Evolutionary conservation across 2,329 filamentous ascomycete species (phyloP), one percentile per base, ranked within the genome.

Genomic region (Botryotinia narcissicola): DNA sequence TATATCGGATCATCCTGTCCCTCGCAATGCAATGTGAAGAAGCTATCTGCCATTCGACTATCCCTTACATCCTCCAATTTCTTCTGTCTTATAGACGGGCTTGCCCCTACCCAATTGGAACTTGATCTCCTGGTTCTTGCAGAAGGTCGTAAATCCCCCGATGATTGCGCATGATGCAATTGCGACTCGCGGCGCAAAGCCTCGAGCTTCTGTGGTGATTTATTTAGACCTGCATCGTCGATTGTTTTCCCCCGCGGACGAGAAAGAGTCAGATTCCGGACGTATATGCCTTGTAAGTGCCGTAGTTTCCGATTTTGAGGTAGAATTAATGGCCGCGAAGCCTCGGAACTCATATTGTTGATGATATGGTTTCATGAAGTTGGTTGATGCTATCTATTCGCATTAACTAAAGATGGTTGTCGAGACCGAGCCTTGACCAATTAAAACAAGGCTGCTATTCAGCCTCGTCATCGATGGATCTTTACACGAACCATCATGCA

Each of bases 271-370:
- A 98, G 86, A 82, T 98, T 98, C 73, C 95, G 93, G 70, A 98
- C 84, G 73, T 93, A 95, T 78, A 98, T 89, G 77, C 93, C 94
- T 79, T 93, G 91, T 7, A 98, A 87, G 84, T 98, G 95, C 72
- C 95, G 91, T 71, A 98, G 86, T 82, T 92, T 94, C 81, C 94
- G 93, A 82, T 97, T 98, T 87, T 96, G 88, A 29, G 89, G 84
- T 44, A 90, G 83, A 75, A 91, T 84, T 60, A 87, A 84, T 59
- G 88, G 87, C 72, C 80, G 75, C 51, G 78, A 77, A 60, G 76
- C 70, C 77, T 81, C 80, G 68, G 76, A 74, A 61, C 76, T 76
- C 80, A 81, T 81, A 35, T 32, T 80, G 75, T 61, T 73, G 74
- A 72, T 76, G 61, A 25, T 62, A 40, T 44, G 59, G 20, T 71